These are phyloP conservation scores for Porogramme epimiltina DNA, from an alignment of 1,284 basidiomycete species.

Conservation along the genomic window DNA sequence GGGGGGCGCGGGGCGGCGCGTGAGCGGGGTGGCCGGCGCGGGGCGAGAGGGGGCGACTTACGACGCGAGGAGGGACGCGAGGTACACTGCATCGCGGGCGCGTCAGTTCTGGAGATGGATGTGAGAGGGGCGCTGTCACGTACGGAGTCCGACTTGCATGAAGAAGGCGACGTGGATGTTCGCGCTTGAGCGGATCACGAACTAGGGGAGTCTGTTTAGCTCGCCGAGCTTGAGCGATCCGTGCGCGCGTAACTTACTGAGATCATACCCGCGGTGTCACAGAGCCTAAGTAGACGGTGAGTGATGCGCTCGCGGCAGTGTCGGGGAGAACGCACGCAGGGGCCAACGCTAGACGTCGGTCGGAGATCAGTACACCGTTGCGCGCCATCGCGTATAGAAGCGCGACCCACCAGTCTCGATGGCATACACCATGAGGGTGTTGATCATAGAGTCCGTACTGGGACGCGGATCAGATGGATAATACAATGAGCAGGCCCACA, in stretches of 20 bases:
- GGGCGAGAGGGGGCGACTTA: too few species aligned
- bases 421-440: slow-evolving; percentile 13
- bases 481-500: not conserved
- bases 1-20: too few species aligned
- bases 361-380: too few species aligned
- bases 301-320: not conserved
- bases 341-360: not conserved
- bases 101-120: not conserved
- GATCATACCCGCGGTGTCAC: not conserved
- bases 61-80: too few species aligned
- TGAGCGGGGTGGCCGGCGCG: too few species aligned
- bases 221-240: too few species aligned
- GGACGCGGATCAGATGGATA: too few species aligned
- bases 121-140: too few species aligned
- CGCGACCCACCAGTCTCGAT: slow-evolving; percentile 11
- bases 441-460: slow-evolving; percentile 18
- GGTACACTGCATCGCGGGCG: not conserved
- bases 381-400: too few species aligned
- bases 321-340: not conserved
- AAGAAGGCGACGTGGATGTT: not conserved
- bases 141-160: not conserved
- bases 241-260: not conserved
- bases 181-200: too few species aligned
- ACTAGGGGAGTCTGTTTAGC: too few species aligned
- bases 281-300: not conserved